These are phyloP conservation scores for Phytophthora citrophthora DNA, from an alignment of 352 stramenopile genomes.

Conservation along the genomic window DNA sequence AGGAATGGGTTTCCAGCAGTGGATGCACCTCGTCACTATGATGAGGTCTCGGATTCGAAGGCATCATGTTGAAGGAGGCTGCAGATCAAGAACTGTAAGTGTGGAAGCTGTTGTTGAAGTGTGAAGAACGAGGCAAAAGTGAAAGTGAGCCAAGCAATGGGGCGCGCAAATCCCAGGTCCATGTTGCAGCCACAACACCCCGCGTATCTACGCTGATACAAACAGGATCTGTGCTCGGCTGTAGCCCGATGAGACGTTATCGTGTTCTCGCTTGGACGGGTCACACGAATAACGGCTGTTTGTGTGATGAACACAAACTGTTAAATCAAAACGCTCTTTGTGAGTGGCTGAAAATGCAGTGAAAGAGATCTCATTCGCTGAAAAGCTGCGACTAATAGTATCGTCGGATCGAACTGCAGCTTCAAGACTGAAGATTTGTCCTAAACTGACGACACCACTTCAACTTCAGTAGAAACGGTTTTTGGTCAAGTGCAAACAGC, in stretches of 20 bases:
- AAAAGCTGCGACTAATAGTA: constrained; percentile 9
- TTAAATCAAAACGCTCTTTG: neutral
- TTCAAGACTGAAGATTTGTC: constrained; percentile 36
- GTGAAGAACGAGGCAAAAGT: constrained; percentile 12
- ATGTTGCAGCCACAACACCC: constrained; percentile 25
- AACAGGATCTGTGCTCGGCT: constrained; percentile 18
- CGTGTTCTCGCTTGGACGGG: constrained; percentile 19
- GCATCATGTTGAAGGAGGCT: constrained; percentile 19
- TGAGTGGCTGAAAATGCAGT: constrained; percentile 3
- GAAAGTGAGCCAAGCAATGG: constrained; percentile 15
- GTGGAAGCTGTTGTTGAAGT: constrained; percentile 2
- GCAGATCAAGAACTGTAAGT: neutral
- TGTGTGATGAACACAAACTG: neutral
- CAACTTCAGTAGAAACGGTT: constrained; percentile 22
- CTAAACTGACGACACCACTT: constrained; percentile 26
- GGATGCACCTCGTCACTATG: constrained; percentile 25
- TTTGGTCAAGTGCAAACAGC: constrained; percentile 21
- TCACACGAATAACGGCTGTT: neutral
- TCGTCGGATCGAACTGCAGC: constrained; percentile 16
- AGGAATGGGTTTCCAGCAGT: constrained; percentile 26
- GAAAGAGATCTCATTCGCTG: constrained; percentile 5
- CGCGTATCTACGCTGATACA: constrained; percentile 32
- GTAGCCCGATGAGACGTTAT: constrained; percentile 31
- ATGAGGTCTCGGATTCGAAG: constrained; percentile 19
- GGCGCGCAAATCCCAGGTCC: neutral